Conservation (phyloP, 129 eudicot genomes). For the Flaveria robusta region DNA sequence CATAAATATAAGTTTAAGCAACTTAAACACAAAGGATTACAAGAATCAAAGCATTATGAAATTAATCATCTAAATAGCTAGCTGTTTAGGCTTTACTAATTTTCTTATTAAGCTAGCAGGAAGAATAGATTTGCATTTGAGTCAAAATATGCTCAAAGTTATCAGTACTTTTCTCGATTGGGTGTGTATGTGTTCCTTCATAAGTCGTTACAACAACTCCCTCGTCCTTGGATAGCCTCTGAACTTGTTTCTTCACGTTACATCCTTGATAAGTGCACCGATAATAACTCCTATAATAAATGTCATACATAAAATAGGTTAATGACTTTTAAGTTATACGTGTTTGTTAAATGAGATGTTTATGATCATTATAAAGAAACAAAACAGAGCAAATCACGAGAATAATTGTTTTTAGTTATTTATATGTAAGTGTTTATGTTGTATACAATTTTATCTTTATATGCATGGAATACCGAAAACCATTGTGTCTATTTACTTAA, state of each 20-base stretch:
- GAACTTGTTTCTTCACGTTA: slow-evolving; percentile 79
- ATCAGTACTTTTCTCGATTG: slow-evolving; percentile 68
- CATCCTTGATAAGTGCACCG: slow-evolving; percentile 76
- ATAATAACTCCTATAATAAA: slow-evolving; percentile 60
- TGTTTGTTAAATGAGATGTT: neutral
- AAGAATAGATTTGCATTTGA: slow-evolving; percentile 73
- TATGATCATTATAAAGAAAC: too few species aligned
- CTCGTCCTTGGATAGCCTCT: slow-evolving; percentile 74
- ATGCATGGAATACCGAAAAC: too few species aligned
- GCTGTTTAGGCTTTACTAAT: slow-evolving; percentile 17
- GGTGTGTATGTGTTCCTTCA: slow-evolving; percentile 79
- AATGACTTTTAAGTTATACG: neutral
- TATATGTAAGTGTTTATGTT: too few species aligned
- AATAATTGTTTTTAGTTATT: too few species aligned
- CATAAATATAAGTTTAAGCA: slow-evolving; percentile 7
- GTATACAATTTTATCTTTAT: too few species aligned
- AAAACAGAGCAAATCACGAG: too few species aligned
- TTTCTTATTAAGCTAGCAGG: slow-evolving; percentile 26
- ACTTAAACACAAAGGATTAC: slow-evolving; percentile 13
- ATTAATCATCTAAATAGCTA: slow-evolving; percentile 28
- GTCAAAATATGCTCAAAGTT: slow-evolving; percentile 72
- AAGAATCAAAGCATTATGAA: slow-evolving; percentile 15
- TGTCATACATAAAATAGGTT: too few species aligned
- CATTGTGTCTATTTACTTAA: too few species aligned
- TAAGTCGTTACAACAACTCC: slow-evolving; percentile 75